Evolutionary conservation across 2,329 filamentous ascomycete genomes (phyloP), one percentile per base, ranked within the genome.

Genomic region (Verticillium longisporum): DNA sequence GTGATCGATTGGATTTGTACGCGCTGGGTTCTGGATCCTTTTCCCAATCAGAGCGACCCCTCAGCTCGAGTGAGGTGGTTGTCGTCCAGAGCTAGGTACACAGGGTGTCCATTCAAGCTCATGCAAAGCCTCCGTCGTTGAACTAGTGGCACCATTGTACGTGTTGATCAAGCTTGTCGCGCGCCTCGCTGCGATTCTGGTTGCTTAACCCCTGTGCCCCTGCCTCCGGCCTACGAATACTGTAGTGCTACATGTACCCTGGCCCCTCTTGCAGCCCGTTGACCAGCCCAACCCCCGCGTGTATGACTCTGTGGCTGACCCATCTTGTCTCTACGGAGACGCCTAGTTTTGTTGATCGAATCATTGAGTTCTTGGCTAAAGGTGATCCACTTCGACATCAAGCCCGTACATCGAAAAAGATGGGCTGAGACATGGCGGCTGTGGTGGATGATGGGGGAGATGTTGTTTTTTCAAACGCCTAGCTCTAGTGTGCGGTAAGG

Each of bases 121-220:
- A 63, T n/a, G 6, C 38, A 60, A 65, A 65, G 63, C 63, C 57
- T 63, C 60, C 33, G 18, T n/a, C 58, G 56, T 37, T n/a, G 15
- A 36, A 37, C 4, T 41, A 31, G 45, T 54, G 55, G 57, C 58
- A 56, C 41, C 37, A 57, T 60, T 58, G 60, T 13, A 60, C 36
- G 38, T 33, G 60, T 57, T 38, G 60, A 65, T 62, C 58, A 33
- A 62, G 58, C 62, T 63, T 62, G 54, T 61, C 61, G 45, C 45
- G 18, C 45, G 6, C 18, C 45, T 6, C 3, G 45, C 45, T 18
- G 26, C 45, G 18, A 41, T 6, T 36, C 34, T 55, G 15, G 31
- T 53, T 31, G 45, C 45, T 53, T 13, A 6, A 1, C 45, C n/a
- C 45, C 38, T 45, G 38, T 31, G 26, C 26, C 26, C 26, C 26